phyloP scores from a whole-genome alignment of 2,329 filamentous ascomycete species.

The Beauveria sp. region DNA sequence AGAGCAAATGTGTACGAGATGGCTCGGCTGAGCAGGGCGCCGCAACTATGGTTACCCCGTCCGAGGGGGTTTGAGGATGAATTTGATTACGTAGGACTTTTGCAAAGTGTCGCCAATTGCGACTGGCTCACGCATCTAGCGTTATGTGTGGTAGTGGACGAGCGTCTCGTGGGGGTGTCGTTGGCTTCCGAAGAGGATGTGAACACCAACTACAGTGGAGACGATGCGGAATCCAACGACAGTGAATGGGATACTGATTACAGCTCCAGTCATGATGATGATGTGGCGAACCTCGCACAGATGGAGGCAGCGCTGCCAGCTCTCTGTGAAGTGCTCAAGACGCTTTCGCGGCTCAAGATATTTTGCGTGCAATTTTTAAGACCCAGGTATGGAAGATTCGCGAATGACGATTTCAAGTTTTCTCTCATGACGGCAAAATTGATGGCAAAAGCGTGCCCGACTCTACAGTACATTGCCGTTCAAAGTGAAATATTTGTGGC shows the following conservation, averaged over 20 bases:
- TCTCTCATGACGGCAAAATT: background rate
- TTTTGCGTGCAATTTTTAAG: too few relatives aligned
- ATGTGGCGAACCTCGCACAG: background rate
- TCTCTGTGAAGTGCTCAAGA: background rate
- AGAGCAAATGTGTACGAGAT: background rate
- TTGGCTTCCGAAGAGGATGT: too few relatives aligned
- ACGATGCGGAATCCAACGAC: too few relatives aligned
- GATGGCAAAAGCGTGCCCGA: background rate
- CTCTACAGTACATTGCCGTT: background rate
- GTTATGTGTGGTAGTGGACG: background rate
- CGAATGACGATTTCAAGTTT: too few relatives aligned
- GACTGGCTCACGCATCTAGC: background rate
- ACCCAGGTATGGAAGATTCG: too few relatives aligned
- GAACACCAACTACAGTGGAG: too few relatives aligned
- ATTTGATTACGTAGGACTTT: background rate
- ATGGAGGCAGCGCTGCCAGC: background rate
- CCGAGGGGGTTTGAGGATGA: background rate
- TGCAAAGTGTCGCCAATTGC: background rate
- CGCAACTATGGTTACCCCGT: background rate
- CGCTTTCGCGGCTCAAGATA: background rate
- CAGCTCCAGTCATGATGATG: too few relatives aligned
- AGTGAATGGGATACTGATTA: too few relatives aligned
- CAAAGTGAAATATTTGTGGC: background rate
- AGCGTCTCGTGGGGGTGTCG: too few relatives aligned
- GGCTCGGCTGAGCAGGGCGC: background rate